Base-by-base conservation (phyloP, 257 asterid species). In the Forsythia suspensa region DNA sequence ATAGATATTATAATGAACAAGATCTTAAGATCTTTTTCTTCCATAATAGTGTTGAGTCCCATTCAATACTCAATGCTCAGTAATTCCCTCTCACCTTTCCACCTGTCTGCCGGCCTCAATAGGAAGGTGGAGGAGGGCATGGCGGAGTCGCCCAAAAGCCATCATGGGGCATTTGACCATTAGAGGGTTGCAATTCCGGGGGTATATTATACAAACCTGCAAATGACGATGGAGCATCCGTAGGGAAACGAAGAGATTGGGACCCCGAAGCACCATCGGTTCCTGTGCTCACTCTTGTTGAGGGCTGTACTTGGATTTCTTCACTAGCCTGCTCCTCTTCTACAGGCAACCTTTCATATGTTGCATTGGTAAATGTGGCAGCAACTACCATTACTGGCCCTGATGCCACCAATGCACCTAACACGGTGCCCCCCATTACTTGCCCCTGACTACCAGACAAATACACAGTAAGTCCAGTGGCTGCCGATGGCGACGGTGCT, bases 301-400 rank as follows among this genome's bases (percentile, higher is more conserved):
- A 21, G 68, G 83, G 71, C 52, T 73, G 81, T 70, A 78, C 10
- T 21, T 83, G 88, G 79, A 83, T 80, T n/a, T 83, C 90, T 20
- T 84, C 87, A 3, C 65, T 77, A 24, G 7, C 76, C 36, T 21
- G 84, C 15, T 88, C 96, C 0, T 92, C 96, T 36, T 87, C 91
- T 13, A 93, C 55, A 0, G 97, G 97, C 77, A 93, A 79, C 85
- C 91, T 87, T 89, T 91, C 97, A 59, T 80, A 93, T 2, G 92
- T 87, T 0, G 97, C 92, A 73, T 91, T 91, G 0, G 87, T 76
- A 79, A 91, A 93, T 0, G 97, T 89, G 9, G 97, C 97, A 1
- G 94, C 97, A 16, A 93, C 87, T 8, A 93, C 92, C 92, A 93
- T 88, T 46, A 93, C 97, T 29, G 97, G 97, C 12, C 97, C 97